Percentiles rank a stretch among this genome's conserved stretches.
Evolutionary conservation across 768 basidiomycete genomes (phyloP).

Genomic region (Lanmaoa pseudosensibilis): DNA sequence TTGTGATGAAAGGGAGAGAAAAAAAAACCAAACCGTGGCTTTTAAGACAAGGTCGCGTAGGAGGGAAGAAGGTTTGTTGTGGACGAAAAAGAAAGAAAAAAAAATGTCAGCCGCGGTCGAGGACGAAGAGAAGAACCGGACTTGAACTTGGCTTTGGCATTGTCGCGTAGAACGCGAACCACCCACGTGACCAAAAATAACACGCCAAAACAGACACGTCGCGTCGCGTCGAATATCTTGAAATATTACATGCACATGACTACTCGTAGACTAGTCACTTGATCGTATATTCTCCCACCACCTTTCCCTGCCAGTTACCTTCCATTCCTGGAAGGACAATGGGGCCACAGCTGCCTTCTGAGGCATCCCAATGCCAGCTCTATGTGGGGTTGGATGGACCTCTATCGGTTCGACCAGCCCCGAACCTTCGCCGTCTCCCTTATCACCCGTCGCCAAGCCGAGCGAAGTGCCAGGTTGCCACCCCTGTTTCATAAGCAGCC

Average conservation of each 20-base stretch:
- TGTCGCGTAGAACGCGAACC: constrained; percentile 40
- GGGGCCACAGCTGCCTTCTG: background rate
- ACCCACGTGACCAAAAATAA: constrained; percentile 40
- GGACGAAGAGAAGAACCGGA: constrained; percentile 26
- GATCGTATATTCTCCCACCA: constrained; percentile 36
- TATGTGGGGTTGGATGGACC: constrained; percentile 40
- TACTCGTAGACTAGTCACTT: background rate
- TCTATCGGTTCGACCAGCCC: constrained; percentile 61
- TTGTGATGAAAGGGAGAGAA: constrained; percentile 36
- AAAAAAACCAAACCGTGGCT: constrained; percentile 26
- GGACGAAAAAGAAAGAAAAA: constrained; percentile 23
- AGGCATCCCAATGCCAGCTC: constrained; percentile 58
- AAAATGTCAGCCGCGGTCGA: constrained; percentile 38
- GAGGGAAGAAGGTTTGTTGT: constrained; percentile 16
- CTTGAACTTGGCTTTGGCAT: constrained; percentile 17
- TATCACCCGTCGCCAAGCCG: constrained; percentile 12
- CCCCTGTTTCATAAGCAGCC: constrained; percentile 68
- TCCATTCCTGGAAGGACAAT: constrained; percentile 35
- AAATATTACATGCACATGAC: background rate
- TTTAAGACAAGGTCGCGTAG: constrained; percentile 27
- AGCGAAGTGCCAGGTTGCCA: constrained; percentile 65
- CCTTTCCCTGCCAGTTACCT: constrained; percentile 28
- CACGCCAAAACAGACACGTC: constrained; percentile 37
- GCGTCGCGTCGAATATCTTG: constrained; percentile 25
- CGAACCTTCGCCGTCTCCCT: background rate